Percentiles rank a stretch among this genome's conserved stretches.
Conservation (phyloP, 495 filamentous ascomycete genomes). For the Penicillium daleae region DNA sequence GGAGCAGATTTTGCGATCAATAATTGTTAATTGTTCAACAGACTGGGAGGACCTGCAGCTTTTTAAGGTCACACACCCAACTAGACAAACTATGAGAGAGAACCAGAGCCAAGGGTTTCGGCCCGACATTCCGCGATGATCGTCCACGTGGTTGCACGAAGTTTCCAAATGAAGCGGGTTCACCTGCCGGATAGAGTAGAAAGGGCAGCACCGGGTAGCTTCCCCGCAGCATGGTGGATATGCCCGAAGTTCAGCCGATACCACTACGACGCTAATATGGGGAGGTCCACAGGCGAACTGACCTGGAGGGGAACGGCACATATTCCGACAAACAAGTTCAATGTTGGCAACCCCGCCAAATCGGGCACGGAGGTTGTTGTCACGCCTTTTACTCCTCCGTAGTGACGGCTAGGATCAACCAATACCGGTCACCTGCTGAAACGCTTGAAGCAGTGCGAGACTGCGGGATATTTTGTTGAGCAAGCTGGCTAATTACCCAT, state of each 20-base stretch:
- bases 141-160: neutral
- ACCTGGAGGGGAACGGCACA: neutral
- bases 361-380: neutral
- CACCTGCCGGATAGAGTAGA: neutral
- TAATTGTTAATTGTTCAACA: neutral
- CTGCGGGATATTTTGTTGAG: too few relatives aligned
- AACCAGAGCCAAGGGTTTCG: neutral
- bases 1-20: neutral
- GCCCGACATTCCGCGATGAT: neutral
- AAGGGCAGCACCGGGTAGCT: neutral
- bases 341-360: neutral
- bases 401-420: too few relatives aligned
- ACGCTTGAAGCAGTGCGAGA: too few relatives aligned
- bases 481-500: too few relatives aligned
- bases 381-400: neutral
- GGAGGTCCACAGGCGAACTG: neutral
- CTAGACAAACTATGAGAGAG: neutral
- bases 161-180: neutral
- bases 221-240: neutral
- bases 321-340: neutral
- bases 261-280: neutral
- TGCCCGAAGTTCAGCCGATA: neutral
- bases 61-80: neutral
- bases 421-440: too few relatives aligned
- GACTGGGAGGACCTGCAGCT: neutral